Conservation (phyloP, 768 basidiomycete species). For the Leucogyrophana mollusca region DNA sequence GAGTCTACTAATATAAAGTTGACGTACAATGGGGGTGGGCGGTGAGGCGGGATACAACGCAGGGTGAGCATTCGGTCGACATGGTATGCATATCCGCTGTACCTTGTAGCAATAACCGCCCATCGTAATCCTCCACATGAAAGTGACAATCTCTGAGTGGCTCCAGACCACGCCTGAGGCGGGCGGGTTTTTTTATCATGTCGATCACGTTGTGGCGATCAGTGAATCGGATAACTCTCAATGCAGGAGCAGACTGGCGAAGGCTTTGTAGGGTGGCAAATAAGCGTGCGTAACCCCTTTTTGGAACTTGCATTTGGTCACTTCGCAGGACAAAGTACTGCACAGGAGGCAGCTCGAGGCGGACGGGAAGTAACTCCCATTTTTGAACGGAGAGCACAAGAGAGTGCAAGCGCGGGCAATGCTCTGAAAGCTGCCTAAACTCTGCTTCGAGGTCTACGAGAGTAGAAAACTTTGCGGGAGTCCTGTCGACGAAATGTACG, state of each 20-base stretch:
- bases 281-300: conserved; percentile 2
- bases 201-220: conserved; percentile 12
- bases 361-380: neutral
- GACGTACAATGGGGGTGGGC: too few relatives aligned
- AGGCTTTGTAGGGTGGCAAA: conserved; percentile 14
- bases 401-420: conserved; percentile 16
- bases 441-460: neutral
- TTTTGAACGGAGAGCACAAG: conserved; percentile 13
- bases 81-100: too few relatives aligned
- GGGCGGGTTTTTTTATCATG: conserved; percentile 16
- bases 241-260: conserved; percentile 10
- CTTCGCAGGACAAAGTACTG: conserved; percentile 14
- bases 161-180: conserved; percentile 8
- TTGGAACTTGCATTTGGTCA: conserved; percentile 2
- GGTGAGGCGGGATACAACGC: too few relatives aligned
- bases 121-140: conserved; percentile 22
- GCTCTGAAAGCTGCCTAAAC: conserved; percentile 6
- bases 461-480: neutral
- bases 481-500: conserved; percentile 7
- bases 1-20: too few relatives aligned
- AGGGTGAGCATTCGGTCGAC: too few relatives aligned
- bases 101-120: conserved; percentile 13
- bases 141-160: conserved; percentile 4
- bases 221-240: conserved; percentile 20
- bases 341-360: conserved; percentile 11